These are phyloP conservation scores for Talaromyces atroroseus DNA, from an alignment of 2,329 filamentous ascomycete genomes.

Conservation along the genomic window DNA sequence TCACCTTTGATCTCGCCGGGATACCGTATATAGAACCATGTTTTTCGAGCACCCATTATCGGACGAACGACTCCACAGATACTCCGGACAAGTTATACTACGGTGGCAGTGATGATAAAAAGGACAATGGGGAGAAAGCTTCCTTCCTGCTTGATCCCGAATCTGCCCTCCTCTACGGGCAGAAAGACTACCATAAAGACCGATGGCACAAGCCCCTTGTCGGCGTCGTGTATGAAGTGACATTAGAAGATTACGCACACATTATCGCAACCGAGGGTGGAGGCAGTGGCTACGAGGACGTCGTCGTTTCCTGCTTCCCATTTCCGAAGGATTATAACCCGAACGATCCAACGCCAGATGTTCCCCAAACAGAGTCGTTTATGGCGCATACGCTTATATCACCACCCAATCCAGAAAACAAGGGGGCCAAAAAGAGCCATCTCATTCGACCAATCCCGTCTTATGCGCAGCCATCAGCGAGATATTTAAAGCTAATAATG, in stretches of 20 bases:
- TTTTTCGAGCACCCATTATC: slow-evolving; percentile 73
- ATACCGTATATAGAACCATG: slow-evolving; percentile 85
- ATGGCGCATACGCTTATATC: slow-evolving; percentile 80
- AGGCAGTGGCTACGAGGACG: slow-evolving; percentile 76
- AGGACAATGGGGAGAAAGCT: neutral
- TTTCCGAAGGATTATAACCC: slow-evolving; percentile 51
- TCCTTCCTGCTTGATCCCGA: slow-evolving; percentile 14
- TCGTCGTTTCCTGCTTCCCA: slow-evolving; percentile 70
- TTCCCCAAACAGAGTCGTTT: slow-evolving; percentile 62
- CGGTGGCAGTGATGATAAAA: neutral
- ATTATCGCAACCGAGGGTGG: slow-evolving; percentile 91
- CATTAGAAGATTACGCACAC: slow-evolving; percentile 68
- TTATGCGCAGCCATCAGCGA: slow-evolving; percentile 75
- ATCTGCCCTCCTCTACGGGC: neutral
- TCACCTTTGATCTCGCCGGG: slow-evolving; percentile 82
- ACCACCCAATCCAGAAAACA: slow-evolving; percentile 37
- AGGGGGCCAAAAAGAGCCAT: slow-evolving; percentile 23
- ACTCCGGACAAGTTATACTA: neutral
- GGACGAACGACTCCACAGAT: slow-evolving; percentile 29
- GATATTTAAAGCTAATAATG: slow-evolving; percentile 76
- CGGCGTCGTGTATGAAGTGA: slow-evolving; percentile 94
- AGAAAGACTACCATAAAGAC: slow-evolving; percentile 45
- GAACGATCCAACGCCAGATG: slow-evolving; percentile 56
- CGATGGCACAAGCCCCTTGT: slow-evolving; percentile 77
- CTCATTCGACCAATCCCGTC: slow-evolving; percentile 58